Percentiles rank a stretch among this genome's conserved stretches.
Evolutionary conservation across 2,329 filamentous ascomycete genomes (phyloP).

Genomic region (Monosporascus ibericus): DNA sequence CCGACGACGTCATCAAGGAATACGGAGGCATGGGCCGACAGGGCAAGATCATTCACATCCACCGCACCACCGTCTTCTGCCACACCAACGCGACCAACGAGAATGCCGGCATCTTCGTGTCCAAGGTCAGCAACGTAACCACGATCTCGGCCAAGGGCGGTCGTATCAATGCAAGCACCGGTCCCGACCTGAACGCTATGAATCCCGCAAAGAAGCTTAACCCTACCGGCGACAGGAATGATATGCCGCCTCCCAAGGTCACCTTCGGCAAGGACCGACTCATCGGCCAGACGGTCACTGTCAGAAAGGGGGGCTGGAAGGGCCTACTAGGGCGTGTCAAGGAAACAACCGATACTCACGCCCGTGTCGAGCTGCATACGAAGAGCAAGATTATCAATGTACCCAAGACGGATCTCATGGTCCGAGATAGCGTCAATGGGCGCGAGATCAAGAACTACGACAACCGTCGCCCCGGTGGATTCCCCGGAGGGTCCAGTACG

Average conservation of each 20-base stretch:
- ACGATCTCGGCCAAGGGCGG: constrained; percentile 94
- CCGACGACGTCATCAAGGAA: constrained; percentile 90
- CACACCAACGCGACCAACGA: constrained; percentile 79
- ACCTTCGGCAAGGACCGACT: constrained; percentile 75
- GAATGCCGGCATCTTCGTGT: constrained; percentile 85
- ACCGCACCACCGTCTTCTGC: constrained; percentile 86
- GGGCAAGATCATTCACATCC: constrained; percentile 88
- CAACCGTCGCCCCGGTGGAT: constrained; percentile 39
- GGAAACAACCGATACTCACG: constrained; percentile 80
- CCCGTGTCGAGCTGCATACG: constrained; percentile 87
- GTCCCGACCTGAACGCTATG: constrained; percentile 82
- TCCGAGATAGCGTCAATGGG: constrained; percentile 80
- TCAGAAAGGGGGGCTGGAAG: constrained; percentile 84
- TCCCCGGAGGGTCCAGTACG: constrained; percentile 37
- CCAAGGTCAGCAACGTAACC: constrained; percentile 75
- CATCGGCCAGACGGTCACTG: constrained; percentile 85
- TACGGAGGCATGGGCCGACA: constrained; percentile 76
- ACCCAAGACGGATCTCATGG: constrained; percentile 71
- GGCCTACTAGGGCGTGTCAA: constrained; percentile 92
- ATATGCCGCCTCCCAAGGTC: constrained; percentile 62
- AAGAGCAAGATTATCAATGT: constrained; percentile 89
- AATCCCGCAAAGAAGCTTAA: constrained; percentile 82
- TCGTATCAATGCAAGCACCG: constrained; percentile 57
- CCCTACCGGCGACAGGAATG: constrained; percentile 46
- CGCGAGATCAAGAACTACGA: constrained; percentile 66